A percentile compares a stretch with the other conserved stretches of the same genome.
phyloP scores from a whole-genome alignment of 345 rosid species.

The Dovyalis caffra region DNA sequence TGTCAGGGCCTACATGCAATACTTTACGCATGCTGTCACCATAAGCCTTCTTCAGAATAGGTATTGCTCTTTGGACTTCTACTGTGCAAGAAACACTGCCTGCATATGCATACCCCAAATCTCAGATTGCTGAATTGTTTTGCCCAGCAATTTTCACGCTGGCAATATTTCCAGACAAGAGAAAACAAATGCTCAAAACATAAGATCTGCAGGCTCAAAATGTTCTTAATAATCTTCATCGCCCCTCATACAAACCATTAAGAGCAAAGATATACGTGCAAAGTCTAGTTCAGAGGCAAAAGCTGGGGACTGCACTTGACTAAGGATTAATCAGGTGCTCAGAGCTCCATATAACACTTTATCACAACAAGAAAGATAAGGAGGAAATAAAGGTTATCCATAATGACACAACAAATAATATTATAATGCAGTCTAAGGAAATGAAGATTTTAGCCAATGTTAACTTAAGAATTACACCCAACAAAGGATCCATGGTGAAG shows the following conservation, averaged over 20 bases:
- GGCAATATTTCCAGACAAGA: background rate
- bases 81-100: constrained; percentile 79
- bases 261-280: background rate
- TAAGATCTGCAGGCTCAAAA: background rate
- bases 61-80: constrained; percentile 82
- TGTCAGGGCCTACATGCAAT: constrained; percentile 91
- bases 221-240: background rate
- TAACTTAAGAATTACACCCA: background rate
- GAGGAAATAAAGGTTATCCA: background rate
- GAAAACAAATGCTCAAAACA: background rate
- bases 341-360: background rate
- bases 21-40: constrained; percentile 93
- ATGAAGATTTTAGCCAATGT: background rate
- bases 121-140: constrained; percentile 11
- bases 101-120: constrained; percentile 15
- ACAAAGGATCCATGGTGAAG: too few species aligned
- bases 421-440: background rate
- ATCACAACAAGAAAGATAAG: background rate
- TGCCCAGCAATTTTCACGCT: background rate
- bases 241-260: background rate
- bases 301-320: background rate
- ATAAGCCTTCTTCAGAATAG: constrained; percentile 74
- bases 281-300: background rate
- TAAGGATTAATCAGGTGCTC: background rate
- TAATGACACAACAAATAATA: background rate